These are phyloP conservation scores for Quambalaria eucalypti DNA, from an alignment of 1,284 basidiomycete genomes.

Conservation along the genomic window DNA sequence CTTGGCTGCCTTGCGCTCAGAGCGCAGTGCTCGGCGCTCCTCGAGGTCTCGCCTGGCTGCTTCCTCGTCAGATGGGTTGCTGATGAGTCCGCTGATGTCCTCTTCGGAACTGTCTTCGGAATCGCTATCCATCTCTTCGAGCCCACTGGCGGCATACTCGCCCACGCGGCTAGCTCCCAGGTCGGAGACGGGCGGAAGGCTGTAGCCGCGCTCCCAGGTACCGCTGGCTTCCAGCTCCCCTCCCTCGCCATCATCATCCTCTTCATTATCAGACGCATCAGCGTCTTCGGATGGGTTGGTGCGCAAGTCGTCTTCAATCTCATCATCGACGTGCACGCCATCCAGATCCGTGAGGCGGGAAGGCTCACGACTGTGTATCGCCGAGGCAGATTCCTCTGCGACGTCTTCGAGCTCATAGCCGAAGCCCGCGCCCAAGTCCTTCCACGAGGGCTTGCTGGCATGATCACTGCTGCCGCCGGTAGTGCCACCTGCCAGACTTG, in stretches of 20 bases:
- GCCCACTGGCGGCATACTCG: too few relatives aligned
- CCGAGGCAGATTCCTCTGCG: neutral
- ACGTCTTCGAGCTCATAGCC: neutral
- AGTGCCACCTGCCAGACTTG: too few relatives aligned
- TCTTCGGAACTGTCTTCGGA: too few relatives aligned
- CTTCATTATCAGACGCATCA: conserved; percentile 53
- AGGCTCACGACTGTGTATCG: neutral
- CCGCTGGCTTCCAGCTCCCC: neutral
- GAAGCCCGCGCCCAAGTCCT: conserved; percentile 30
- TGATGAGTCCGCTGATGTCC: too few relatives aligned
- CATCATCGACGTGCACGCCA: too few relatives aligned
- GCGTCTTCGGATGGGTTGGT: conserved; percentile 30
- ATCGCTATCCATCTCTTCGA: too few relatives aligned
- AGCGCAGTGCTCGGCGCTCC: conserved; percentile 23
- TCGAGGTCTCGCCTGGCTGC: conserved; percentile 27
- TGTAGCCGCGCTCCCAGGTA: too few relatives aligned
- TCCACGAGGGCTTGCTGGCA: conserved; percentile 10
- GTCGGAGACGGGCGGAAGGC: too few relatives aligned
- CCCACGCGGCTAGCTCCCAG: too few relatives aligned
- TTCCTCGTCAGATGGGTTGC: conserved; percentile 40
- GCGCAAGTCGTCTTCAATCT: conserved; percentile 21
- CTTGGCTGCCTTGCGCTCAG: conserved; percentile 12
- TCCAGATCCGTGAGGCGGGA: neutral
- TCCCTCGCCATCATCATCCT: conserved; percentile 42
- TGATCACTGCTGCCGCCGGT: too few relatives aligned